Base-by-base conservation (phyloP, 108 stramenopile genomes). In the Stephanodiscus triporus region DNA sequence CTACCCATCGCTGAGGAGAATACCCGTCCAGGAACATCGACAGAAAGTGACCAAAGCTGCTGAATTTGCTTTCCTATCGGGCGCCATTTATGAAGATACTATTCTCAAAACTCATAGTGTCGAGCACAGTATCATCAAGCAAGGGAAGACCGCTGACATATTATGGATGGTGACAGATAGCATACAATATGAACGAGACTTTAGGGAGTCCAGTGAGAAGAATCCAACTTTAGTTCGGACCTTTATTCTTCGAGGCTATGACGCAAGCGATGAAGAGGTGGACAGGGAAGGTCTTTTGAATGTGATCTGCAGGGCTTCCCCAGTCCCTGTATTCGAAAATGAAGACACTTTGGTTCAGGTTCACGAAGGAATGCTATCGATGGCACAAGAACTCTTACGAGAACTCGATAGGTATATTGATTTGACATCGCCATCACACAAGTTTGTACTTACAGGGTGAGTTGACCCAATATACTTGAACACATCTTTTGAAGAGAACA, bases 171-270 rank as follows among this genome's bases (percentile, higher is more conserved):
- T 93, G 2, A 86, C 89, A 26, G 95, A 94, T 68, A 78, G 75
- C 42, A 32, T 87, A 42, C 73, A 68, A 59, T 73, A 79, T 58
- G 59, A 76, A 49, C 62, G 75, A 43, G 75, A 83, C 29, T 85
- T 73, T 42, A 24, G 26, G 45, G 45, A 75, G 11, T 50, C 61
- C 19, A 66, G 42, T 13, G 26, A 51, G 19, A 34, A 37, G 68
- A 43, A 72, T 49, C 59, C 75, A 61, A 45, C 27, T 43, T 59
- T 86, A 24, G 80, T 88, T 9, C 74, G 93, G 43, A 90, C 93
- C 9, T 86, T 95, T 59, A 87, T 88, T 9, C 63, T 96, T 59
- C 89, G 91, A 9, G 95, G 95, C 37, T 96, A 89, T 81, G 95
- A 96, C 85, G 95, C 95, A 17, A 88, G 85, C 9, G 95, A 96